These are phyloP conservation scores for Yamadazyma kanchanaburiensis DNA, from an alignment of 1,139 yeast genomes.

Conservation along the genomic window DNA sequence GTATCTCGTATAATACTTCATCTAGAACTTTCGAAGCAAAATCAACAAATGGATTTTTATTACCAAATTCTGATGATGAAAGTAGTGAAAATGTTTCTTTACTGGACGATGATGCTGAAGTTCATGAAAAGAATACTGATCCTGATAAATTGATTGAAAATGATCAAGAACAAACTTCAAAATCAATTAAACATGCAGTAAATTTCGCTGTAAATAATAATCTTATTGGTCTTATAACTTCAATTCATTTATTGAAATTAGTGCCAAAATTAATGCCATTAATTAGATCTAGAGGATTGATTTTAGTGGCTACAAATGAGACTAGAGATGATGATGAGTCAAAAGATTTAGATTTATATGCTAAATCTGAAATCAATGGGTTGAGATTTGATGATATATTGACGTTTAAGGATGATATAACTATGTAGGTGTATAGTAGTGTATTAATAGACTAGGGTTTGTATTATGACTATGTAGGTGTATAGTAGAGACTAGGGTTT, in stretches of 20 bases:
- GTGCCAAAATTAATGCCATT: conserved; percentile 77
- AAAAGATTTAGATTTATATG: conserved; percentile 41
- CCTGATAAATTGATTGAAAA: conserved; percentile 18
- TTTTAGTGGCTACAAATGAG: conserved; percentile 67
- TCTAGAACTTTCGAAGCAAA: conserved; percentile 33
- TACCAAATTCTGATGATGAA: conserved; percentile 18
- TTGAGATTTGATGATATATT: conserved; percentile 62
- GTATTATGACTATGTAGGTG: not conserved
- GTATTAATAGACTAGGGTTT: not conserved
- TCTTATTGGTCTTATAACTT: conserved; percentile 77
- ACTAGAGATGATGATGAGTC: conserved; percentile 26
- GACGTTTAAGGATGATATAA: conserved; percentile 67
- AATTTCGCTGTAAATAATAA: conserved; percentile 79
- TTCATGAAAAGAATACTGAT: conserved; percentile 19
- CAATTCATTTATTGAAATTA: conserved; percentile 63
- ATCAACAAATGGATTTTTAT: conserved; percentile 40
- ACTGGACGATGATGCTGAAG: conserved; percentile 20
- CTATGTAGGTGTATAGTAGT: conserved; percentile 34
- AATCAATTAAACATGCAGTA: conserved; percentile 47
- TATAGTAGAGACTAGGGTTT: not conserved
- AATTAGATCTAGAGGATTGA: conserved; percentile 76
- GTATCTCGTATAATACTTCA: conserved; percentile 42
- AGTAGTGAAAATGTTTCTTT: conserved; percentile 4
- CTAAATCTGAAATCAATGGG: conserved; percentile 68
- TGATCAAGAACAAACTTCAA: conserved; percentile 40